phyloP scores from a whole-genome alignment of 345 rosid genomes.

The Syzygium oleosum region DNA sequence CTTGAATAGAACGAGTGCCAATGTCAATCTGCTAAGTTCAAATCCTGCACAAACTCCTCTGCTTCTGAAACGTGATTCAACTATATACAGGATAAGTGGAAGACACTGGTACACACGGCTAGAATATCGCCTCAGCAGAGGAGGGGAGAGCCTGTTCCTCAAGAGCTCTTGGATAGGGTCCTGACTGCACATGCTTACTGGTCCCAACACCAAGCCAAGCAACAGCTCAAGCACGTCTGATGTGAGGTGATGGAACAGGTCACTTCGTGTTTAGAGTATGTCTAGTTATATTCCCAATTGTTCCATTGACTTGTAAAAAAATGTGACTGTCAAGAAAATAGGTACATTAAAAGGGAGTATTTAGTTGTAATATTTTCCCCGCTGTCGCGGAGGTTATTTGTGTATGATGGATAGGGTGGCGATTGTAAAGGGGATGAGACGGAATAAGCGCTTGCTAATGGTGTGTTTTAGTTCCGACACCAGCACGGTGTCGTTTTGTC shows the following conservation, averaged over 20 bases:
- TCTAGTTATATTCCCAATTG: background rate
- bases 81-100: constrained; percentile 85
- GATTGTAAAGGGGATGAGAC: background rate
- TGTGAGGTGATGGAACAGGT: background rate
- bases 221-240: constrained; percentile 42
- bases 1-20: background rate
- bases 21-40: background rate
- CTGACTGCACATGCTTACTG: constrained; percentile 84
- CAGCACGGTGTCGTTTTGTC: background rate
- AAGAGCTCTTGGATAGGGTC: constrained; percentile 89
- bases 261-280: background rate
- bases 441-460: background rate
- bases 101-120: constrained; percentile 94
- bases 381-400: background rate
- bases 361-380: background rate
- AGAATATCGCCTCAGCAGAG: constrained; percentile 97
- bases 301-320: background rate
- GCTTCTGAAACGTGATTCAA: background rate
- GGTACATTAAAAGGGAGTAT: background rate
- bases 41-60: background rate
- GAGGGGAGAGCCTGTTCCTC: constrained; percentile 98
- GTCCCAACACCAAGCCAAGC: constrained; percentile 84
- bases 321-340: background rate
- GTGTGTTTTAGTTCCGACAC: background rate
- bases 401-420: background rate